Percentiles rank a stretch among this genome's conserved stretches.
These are phyloP conservation scores for Hyphopichia burtonii DNA, from an alignment of 1,139 yeast genomes.

Conservation along the genomic window DNA sequence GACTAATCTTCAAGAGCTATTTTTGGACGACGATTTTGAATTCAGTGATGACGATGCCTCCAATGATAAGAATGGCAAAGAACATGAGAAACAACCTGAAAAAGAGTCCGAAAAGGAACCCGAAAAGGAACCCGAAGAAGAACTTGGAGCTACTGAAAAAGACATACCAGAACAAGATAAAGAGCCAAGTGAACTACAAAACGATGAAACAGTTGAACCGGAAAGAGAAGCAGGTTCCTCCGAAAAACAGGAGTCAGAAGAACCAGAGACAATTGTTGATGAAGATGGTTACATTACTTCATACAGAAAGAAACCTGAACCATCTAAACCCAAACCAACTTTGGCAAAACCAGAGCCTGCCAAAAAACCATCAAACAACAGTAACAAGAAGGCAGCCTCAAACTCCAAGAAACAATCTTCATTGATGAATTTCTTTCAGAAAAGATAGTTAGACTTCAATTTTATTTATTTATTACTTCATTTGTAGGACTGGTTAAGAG, in stretches of 20 bases:
- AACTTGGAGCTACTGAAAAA: no score
- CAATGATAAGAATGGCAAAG: slow-evolving; percentile 5
- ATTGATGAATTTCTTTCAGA: slow-evolving; percentile 40
- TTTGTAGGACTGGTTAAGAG: background rate
- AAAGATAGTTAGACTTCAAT: slow-evolving; percentile 11
- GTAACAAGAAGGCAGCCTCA: slow-evolving; percentile 8
- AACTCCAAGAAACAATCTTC: slow-evolving; percentile 34
- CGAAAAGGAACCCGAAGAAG: slow-evolving; percentile 4
- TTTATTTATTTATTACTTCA: background rate
- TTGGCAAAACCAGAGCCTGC: slow-evolving; percentile 1
- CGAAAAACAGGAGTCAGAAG: slow-evolving; percentile 6
- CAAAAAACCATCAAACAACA: slow-evolving; percentile 9
- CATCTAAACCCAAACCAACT: slow-evolving; percentile 6
- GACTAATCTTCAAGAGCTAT: slow-evolving; percentile 11
- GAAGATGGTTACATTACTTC: slow-evolving; percentile 43
- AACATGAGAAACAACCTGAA: slow-evolving; percentile 5
- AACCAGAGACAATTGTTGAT: slow-evolving; percentile 27
- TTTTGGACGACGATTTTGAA: slow-evolving; percentile 13
- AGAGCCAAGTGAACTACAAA: slow-evolving; percentile 4
- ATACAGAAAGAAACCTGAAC: slow-evolving; percentile 18
- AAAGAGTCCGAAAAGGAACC: slow-evolving; percentile 3
- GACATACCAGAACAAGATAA: slow-evolving; percentile 6
- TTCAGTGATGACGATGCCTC: slow-evolving; percentile 13
- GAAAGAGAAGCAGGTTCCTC: background rate
- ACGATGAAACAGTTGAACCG: background rate